phyloP scores from a whole-genome alignment of 768 basidiomycete species.

The Russula sp. region DNA sequence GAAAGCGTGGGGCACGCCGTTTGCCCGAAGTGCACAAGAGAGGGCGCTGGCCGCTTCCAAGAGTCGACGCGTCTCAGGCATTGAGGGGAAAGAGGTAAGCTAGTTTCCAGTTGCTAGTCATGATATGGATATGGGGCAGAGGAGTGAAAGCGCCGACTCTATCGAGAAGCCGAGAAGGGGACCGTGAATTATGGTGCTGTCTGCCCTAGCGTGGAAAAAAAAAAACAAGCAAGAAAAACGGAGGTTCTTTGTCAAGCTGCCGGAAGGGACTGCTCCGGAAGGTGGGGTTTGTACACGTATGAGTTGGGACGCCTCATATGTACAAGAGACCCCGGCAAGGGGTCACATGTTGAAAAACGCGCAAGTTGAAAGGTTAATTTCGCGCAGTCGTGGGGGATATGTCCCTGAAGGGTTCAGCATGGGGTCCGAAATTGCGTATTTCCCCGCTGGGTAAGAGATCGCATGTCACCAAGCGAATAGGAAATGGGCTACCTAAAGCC shows the following conservation, averaged over 20 bases:
- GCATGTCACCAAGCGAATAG: not conserved
- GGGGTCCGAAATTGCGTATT: slow-evolving; percentile 4
- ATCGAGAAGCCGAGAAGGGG: slow-evolving; percentile 19
- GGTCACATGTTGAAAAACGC: slow-evolving; percentile 20
- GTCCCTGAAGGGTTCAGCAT: slow-evolving; percentile 14
- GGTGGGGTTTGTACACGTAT: slow-evolving; percentile 21
- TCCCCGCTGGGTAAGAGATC: not conserved
- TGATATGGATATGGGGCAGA: slow-evolving; percentile 38
- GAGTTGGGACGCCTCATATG: slow-evolving; percentile 3
- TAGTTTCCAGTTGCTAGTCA: slow-evolving; percentile 42
- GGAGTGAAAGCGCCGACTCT: slow-evolving; percentile 20
- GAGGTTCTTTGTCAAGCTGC: slow-evolving; percentile 16
- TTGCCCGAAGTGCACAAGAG: slow-evolving; percentile 52
- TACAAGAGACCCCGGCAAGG: slow-evolving; percentile 12
- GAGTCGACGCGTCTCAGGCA: slow-evolving; percentile 70
- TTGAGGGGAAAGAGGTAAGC: slow-evolving; percentile 32
- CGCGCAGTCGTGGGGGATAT: slow-evolving; percentile 3
- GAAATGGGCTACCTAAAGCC: not conserved
- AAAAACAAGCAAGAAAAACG: not conserved
- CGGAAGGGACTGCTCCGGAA: slow-evolving; percentile 18
- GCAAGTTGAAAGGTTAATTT: slow-evolving; percentile 18
- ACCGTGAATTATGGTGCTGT: slow-evolving; percentile 4
- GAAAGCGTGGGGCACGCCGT: slow-evolving; percentile 71
- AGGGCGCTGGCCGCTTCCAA: slow-evolving; percentile 74
- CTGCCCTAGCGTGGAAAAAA: slow-evolving; percentile 13